Evolutionary conservation across 805 yeast genomes (phyloP), one percentile per base, ranked within the genome.

Genomic region (Peterozyma xylosa): DNA sequence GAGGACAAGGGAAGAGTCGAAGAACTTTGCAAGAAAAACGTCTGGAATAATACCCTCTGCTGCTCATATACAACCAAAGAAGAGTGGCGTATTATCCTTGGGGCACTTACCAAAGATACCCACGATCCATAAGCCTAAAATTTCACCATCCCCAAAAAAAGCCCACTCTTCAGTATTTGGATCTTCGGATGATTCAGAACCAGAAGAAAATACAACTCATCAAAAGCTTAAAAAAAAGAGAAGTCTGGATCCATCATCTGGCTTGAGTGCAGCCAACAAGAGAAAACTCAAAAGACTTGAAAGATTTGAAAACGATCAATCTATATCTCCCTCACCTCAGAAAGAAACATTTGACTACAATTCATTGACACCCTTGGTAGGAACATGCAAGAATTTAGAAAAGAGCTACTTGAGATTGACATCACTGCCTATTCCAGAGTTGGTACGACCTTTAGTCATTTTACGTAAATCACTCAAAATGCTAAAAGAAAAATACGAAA

Each of bases 341-440:
- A 33, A 30, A 17, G 39, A 30, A 37, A 42, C 38, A 33, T 46
- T 32, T 29, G 40, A 35, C 34, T 14, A 50, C 41, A 11, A 37
- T 36, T 14, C 37, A 42, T n/a, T 42, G 34, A 29, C 41, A 42
- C 36, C 67, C 11, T 55, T 76, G 10, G 51, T 83, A 10, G 99
- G 99, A 0, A 70, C 76, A 1, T 73, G 84, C 54, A 70, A 71
- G 42, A 67, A 57, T 1, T 58, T 91, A 18, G 96, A 89, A 52
- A 93, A 91, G 60, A 68, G 76, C 37, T 91, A 89, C 57, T 64
- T 88, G 18, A 72, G 98, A 48, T 65, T 93, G 47, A 93, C 99
- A 0, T 86, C 96, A 2, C 96, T 82, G 42, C 96, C 98, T 0
- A 86, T 86, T 49, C 96, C 97, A 0, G 74, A 76, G 2, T 64